A percentile compares a stretch with the other conserved stretches of the same genome.
Evolutionary conservation across 2,329 filamentous ascomycete genomes (phyloP).

Genomic region (Thermoascus crustaceus): DNA sequence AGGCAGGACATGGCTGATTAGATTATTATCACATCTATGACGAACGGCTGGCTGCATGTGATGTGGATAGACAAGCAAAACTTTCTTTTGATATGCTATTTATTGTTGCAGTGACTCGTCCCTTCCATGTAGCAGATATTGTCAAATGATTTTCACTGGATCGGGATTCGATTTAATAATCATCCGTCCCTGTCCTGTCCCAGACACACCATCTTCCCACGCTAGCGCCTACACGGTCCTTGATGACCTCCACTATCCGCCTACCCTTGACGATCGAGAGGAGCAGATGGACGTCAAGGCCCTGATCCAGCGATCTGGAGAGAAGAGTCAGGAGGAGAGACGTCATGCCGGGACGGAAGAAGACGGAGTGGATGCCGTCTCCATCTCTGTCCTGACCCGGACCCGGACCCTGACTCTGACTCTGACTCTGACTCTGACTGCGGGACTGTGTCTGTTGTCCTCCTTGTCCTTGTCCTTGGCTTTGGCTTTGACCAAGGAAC

Average conservation of each 20-base stretch:
- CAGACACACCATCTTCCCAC: conserved; percentile 32
- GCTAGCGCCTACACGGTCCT: conserved; percentile 28
- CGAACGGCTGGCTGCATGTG: too few species aligned
- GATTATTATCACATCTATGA: too few species aligned
- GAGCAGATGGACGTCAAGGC: conserved; percentile 32
- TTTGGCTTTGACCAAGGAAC: too few species aligned
- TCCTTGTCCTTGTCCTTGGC: too few species aligned
- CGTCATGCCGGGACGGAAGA: conserved; percentile 10
- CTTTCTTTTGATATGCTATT: not conserved
- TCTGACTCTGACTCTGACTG: too few species aligned
- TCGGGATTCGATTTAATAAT: too few species aligned
- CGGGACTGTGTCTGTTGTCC: too few species aligned
- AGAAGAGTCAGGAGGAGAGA: conserved; percentile 22
- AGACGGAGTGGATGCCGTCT: conserved; percentile 21
- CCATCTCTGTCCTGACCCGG: not conserved
- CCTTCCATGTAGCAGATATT: too few species aligned
- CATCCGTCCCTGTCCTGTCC: too few species aligned
- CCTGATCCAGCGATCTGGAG: conserved; percentile 30
- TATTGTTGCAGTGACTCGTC: conserved; percentile 1
- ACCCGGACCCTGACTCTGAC: not conserved
- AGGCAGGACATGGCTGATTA: too few species aligned
- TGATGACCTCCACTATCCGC: conserved; percentile 30
- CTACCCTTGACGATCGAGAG: conserved; percentile 20
- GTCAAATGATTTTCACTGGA: too few species aligned
- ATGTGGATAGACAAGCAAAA: too few species aligned